Conservation (phyloP, 2,329 filamentous ascomycete genomes). For the Cytospora mali region DNA sequence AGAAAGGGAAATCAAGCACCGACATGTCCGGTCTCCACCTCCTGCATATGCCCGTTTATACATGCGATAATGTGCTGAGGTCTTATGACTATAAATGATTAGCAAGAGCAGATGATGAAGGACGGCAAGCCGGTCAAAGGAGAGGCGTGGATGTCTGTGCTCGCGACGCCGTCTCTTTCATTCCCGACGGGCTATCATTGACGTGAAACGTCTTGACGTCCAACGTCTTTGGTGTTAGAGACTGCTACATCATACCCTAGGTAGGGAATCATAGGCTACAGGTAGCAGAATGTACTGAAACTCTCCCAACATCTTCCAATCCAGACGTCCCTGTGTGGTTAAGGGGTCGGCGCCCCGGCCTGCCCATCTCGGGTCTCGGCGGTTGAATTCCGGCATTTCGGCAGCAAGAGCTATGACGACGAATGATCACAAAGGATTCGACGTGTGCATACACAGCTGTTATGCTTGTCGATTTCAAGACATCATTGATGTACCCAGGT, state of each 20-base stretch:
- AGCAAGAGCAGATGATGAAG: neutral
- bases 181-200: too few relatives aligned
- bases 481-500: too few relatives aligned
- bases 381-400: neutral
- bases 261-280: too few relatives aligned
- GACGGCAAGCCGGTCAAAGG: neutral
- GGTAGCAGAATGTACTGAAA: too few relatives aligned
- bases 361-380: neutral
- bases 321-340: too few relatives aligned
- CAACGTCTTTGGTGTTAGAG: neutral
- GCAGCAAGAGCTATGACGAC: neutral
- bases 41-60: neutral
- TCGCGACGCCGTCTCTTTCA: too few relatives aligned
- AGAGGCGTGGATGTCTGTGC: too few relatives aligned
- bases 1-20: neutral
- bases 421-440: neutral
- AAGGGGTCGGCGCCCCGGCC: too few relatives aligned
- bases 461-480: neutral
- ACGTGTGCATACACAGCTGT: too few relatives aligned
- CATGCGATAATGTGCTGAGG: neutral
- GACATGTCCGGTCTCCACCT: slow-evolving; percentile 4
- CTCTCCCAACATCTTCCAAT: too few relatives aligned
- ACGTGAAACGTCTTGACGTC: too few relatives aligned
- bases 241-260: too few relatives aligned
- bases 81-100: neutral